Percentiles rank a stretch among this genome's conserved stretches.
phyloP scores from a whole-genome alignment of 1,139 yeast genomes.

The Chernovozyma aurita region DNA sequence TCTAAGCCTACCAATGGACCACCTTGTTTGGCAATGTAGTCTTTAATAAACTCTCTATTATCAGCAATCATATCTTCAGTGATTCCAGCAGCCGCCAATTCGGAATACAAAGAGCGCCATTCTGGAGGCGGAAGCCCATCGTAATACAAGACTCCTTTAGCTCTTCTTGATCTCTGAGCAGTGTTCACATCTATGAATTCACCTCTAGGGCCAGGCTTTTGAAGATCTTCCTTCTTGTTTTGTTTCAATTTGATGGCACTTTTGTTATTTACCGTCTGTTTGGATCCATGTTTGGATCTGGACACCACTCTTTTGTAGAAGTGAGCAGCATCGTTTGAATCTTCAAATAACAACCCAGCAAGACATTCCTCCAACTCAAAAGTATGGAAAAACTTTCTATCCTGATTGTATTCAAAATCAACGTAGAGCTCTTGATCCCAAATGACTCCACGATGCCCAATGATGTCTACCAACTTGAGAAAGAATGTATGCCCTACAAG shows the following conservation, averaged over 20 bases:
- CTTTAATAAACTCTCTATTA: conserved; percentile 75
- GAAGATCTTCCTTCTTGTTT: conserved; percentile 27
- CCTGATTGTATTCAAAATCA: conserved; percentile 86
- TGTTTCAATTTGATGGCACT: conserved; percentile 79
- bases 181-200: conserved; percentile 43
- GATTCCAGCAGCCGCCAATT: conserved; percentile 74
- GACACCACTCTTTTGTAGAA: conserved; percentile 73
- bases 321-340: conserved; percentile 81
- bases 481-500: conserved; percentile 92
- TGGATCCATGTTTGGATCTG: conserved; percentile 79
- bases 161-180: conserved; percentile 53
- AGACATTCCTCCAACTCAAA: conserved; percentile 90
- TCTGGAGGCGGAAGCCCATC: conserved; percentile 83
- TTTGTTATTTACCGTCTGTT: conserved; percentile 78
- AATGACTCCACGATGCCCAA: conserved; percentile 77
- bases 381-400: conserved; percentile 89
- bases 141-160: conserved; percentile 62
- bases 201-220: conserved; percentile 74
- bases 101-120: conserved; percentile 74
- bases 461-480: conserved; percentile 79
- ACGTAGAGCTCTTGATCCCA: conserved; percentile 97
- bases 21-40: conserved; percentile 70
- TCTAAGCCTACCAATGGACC: conserved; percentile 84
- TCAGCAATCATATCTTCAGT: conserved; percentile 89
- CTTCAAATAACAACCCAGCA: conserved; percentile 89